Conservation (phyloP, 805 yeast species). For the Candida silvatica region DNA sequence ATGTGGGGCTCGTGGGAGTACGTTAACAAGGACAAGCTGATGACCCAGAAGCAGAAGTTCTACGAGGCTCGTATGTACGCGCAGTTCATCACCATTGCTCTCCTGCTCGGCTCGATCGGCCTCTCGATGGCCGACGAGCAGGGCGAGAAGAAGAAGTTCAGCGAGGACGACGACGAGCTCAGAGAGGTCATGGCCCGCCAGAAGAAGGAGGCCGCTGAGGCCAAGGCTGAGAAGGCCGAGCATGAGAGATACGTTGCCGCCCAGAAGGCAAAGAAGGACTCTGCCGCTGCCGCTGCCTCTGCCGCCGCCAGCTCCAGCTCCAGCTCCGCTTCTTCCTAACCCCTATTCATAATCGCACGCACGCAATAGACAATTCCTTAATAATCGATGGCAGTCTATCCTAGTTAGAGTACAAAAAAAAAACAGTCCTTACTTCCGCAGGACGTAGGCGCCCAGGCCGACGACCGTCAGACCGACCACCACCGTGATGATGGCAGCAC, state of each 20-base stretch:
- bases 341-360: too few species aligned
- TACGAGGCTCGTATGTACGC: constrained; percentile 91
- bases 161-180: neutral
- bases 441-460: constrained; percentile 15
- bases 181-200: neutral
- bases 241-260: neutral
- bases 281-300: too few species aligned
- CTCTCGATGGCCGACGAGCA: constrained; percentile 55
- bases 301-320: too few species aligned
- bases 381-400: too few species aligned
- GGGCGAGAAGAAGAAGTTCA: neutral
- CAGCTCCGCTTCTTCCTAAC: too few species aligned
- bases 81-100: constrained; percentile 67
- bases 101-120: constrained; percentile 62
- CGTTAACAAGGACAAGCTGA: constrained; percentile 64
- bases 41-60: constrained; percentile 71
- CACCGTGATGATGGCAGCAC: constrained; percentile 62
- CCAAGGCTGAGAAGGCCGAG: neutral
- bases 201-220: neutral
- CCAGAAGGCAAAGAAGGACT: neutral
- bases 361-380: too few species aligned
- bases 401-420: too few species aligned
- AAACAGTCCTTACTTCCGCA: constrained; percentile 3
- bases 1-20: constrained; percentile 67
- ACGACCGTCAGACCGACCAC: constrained; percentile 34